These are phyloP conservation scores for Rhododendron vialii DNA, from an alignment of 148 eudicot genomes.

Conservation along the genomic window DNA sequence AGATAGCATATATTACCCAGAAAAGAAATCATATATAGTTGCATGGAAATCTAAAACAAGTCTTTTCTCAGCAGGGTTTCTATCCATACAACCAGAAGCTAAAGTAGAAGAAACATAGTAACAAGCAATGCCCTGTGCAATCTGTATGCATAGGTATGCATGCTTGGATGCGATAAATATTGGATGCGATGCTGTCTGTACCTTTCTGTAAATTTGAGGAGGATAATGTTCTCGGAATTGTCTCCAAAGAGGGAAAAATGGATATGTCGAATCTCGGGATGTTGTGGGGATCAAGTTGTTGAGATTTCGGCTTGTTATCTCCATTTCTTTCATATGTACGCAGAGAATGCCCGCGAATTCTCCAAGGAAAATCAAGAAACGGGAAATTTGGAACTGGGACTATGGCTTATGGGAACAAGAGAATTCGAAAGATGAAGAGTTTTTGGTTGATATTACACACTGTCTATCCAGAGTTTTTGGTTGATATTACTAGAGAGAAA, in stretches of 20 bases:
- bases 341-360: not conserved
- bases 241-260: not conserved
- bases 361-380: too few relatives aligned
- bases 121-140: too few relatives aligned
- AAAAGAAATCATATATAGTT: not conserved
- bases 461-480: too few relatives aligned
- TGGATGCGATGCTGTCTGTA: not conserved
- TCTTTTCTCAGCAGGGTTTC: not conserved
- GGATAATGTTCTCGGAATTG: conserved; percentile 25
- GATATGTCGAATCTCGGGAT: not conserved
- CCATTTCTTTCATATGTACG: not conserved
- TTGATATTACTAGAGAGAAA: too few relatives aligned
- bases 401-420: too few relatives aligned
- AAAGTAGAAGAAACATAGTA: not conserved
- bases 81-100: not conserved
- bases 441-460: too few relatives aligned
- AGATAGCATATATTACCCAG: too few relatives aligned
- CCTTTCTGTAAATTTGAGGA: conserved; percentile 36
- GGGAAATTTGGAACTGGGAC: too few relatives aligned
- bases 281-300: not conserved
- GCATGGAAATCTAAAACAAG: not conserved
- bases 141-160: not conserved
- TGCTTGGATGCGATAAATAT: not conserved
- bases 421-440: not conserved
- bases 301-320: not conserved